phyloP scores from a whole-genome alignment of 495 filamentous ascomycete species.

The Antarctomyces pellizariae region DNA sequence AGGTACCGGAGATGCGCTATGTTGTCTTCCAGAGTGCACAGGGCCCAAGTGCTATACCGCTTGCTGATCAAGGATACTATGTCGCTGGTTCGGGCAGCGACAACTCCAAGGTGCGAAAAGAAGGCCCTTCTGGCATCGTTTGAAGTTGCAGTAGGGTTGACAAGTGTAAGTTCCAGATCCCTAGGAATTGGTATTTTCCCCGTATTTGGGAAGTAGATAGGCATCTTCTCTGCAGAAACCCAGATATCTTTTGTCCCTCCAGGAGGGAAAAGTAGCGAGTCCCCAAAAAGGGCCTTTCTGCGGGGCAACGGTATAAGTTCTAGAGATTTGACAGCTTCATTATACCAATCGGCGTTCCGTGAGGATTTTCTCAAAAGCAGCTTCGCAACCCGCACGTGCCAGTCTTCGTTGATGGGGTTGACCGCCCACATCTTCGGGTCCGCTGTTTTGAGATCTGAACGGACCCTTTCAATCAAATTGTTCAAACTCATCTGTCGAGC shows the following conservation, averaged over 20 bases:
- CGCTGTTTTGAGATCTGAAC: slow-evolving; percentile 4
- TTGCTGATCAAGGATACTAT: slow-evolving; percentile 2
- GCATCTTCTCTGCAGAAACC: not conserved
- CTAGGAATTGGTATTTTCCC: slow-evolving; percentile 1
- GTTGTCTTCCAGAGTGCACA: slow-evolving; percentile 1
- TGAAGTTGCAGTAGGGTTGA: not conserved
- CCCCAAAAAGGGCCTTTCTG: too few relatives aligned
- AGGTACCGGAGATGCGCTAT: slow-evolving; percentile 4
- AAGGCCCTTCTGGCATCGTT: slow-evolving; percentile 1
- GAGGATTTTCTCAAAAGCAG: slow-evolving; percentile 4
- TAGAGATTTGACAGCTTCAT: not conserved
- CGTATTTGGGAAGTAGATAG: slow-evolving; percentile 1
- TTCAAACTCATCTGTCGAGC: slow-evolving; percentile 2
- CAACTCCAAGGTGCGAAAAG: slow-evolving; percentile 2
- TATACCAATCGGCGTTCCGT: not conserved
- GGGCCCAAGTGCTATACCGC: not conserved
- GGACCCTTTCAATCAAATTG: slow-evolving; percentile 4
- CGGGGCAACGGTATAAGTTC: slow-evolving; percentile 6
- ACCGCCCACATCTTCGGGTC: slow-evolving; percentile 3
- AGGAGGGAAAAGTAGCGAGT: too few relatives aligned
- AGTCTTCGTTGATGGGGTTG: slow-evolving; percentile 7
- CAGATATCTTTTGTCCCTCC: slow-evolving; percentile 5
- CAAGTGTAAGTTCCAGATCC: slow-evolving; percentile 1
- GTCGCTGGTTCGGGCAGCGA: not conserved
- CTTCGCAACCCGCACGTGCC: slow-evolving; percentile 10